phyloP scores from a whole-genome alignment of 2,329 filamentous ascomycete species.

The Monosporascus sp. region DNA sequence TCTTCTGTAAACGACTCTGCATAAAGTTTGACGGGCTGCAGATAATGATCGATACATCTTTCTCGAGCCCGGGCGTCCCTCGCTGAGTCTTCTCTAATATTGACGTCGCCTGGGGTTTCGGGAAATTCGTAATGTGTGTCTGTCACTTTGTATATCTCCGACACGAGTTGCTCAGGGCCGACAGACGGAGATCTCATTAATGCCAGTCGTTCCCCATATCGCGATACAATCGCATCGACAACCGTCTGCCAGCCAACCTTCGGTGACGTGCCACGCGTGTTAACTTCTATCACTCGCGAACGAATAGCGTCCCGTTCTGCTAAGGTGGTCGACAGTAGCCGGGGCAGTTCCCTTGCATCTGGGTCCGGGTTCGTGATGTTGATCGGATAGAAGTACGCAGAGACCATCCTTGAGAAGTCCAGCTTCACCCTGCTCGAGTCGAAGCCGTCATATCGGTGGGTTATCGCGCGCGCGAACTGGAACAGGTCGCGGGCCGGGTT shows the following conservation, averaged over 20 bases:
- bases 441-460: neutral
- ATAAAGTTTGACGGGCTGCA: conserved; percentile 5
- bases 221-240: conserved; percentile 48
- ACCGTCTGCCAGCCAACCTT: conserved; percentile 48
- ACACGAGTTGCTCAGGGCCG: neutral
- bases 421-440: neutral
- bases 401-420: conserved; percentile 4
- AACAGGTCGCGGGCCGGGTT: neutral
- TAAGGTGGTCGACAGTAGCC: neutral
- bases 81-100: conserved; percentile 4
- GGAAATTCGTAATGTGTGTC: neutral
- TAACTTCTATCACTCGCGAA: neutral
- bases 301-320: neutral
- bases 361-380: conserved; percentile 4
- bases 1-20: conserved; percentile 7
- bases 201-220: conserved; percentile 44
- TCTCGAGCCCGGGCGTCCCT: conserved; percentile 22
- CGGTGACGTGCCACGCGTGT: conserved; percentile 13
- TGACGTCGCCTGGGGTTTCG: conserved; percentile 14
- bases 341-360: neutral
- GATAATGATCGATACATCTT: conserved; percentile 33
- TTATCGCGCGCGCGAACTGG: neutral
- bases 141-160: conserved; percentile 6
- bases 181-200: conserved; percentile 12
- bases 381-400: conserved; percentile 4